Conservation (phyloP, 352 stramenopile genomes). For the Globisporangium orthogonon region DNA sequence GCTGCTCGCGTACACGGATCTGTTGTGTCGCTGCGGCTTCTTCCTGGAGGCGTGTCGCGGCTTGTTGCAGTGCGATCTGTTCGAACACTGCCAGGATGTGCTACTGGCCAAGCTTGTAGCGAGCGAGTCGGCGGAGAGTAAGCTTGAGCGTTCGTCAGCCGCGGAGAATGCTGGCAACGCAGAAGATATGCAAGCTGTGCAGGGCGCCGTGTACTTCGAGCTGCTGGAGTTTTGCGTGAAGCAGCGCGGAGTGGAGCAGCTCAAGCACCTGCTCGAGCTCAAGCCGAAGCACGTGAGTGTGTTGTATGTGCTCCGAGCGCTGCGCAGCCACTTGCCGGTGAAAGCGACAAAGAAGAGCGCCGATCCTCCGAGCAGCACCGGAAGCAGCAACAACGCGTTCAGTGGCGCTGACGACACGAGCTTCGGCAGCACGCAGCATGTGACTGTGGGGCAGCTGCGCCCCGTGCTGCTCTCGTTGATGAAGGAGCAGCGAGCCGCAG, state of each 20-base stretch:
- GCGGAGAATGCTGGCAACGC: constrained; percentile 12
- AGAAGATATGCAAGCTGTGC: constrained; percentile 5
- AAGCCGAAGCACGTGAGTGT: constrained; percentile 53
- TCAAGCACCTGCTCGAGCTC: constrained; percentile 38
- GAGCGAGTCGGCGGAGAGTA: neutral
- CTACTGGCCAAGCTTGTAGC: constrained; percentile 17
- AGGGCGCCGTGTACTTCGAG: constrained; percentile 52
- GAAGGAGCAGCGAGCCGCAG: constrained; percentile 18
- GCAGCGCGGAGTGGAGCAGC: constrained; percentile 30
- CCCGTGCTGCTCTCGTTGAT: constrained; percentile 35
- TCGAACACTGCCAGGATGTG: constrained; percentile 47
- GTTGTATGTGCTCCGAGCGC: constrained; percentile 47
- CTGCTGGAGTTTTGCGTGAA: constrained; percentile 60
- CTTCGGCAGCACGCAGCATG: constrained; percentile 13
- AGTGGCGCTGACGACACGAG: neutral
- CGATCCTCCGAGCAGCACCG: neutral
- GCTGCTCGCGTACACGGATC: constrained; percentile 52
- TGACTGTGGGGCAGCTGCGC: constrained; percentile 44
- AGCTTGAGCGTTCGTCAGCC: neutral
- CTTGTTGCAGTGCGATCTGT: constrained; percentile 57
- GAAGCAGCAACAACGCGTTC: neutral
- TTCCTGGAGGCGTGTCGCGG: constrained; percentile 47
- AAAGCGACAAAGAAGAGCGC: constrained; percentile 5
- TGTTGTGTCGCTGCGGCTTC: constrained; percentile 47
- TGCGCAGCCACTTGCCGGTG: constrained; percentile 28